Evolutionary conservation across 2,329 filamentous ascomycete genomes (phyloP), one percentile per base, ranked within the genome.

Genomic region (Ophiostoma triangulosporum): DNA sequence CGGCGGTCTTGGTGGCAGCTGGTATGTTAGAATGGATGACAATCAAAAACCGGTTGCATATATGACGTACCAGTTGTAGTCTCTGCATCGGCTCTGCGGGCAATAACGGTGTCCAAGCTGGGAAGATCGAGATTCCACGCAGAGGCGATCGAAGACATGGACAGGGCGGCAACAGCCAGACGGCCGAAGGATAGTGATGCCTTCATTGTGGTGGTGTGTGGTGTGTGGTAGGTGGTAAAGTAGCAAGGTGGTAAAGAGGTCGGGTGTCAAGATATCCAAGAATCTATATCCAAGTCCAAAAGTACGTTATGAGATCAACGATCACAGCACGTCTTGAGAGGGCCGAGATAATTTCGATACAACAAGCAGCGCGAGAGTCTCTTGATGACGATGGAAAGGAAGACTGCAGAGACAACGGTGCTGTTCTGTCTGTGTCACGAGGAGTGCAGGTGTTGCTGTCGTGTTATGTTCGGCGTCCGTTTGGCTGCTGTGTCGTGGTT

Each of bases 111-210:
- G 58, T 80, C 73, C 33, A 73, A 48, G 12, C 75, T 70, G 17
- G 77, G 77, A 35, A 81, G 75, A 35, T 77, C 81, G 54, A 73
- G 75, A 48, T 73, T 51, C 57, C 62, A 60, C 1, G 64, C 77
- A 52, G 75, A 70, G n/a, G 72, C 71, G 22, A 77, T 59, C 15
- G 73, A 69, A 8, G 74, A 66, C 52, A 80, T 65, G 31, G 78
- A 72, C 43, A 81, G 68, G 59, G 79, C 69, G 53, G 75, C 58
- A 51, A 76, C 71, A 60, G 77, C 66, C 60, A 72, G 62, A 45
- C 73, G 70, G 62, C 72, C 64, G 53, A 77, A 60, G 50, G 69
- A 69, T 49, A 65, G 65, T 58, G 72, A 66, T 57, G 72, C 29
- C 56, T 55, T 59, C 60, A 61, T 54, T 48, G 27, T 53, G 36